Evolutionary conservation across 2,329 filamentous ascomycete genomes (phyloP).

Genomic region (Leptographium wingfieldii): DNA sequence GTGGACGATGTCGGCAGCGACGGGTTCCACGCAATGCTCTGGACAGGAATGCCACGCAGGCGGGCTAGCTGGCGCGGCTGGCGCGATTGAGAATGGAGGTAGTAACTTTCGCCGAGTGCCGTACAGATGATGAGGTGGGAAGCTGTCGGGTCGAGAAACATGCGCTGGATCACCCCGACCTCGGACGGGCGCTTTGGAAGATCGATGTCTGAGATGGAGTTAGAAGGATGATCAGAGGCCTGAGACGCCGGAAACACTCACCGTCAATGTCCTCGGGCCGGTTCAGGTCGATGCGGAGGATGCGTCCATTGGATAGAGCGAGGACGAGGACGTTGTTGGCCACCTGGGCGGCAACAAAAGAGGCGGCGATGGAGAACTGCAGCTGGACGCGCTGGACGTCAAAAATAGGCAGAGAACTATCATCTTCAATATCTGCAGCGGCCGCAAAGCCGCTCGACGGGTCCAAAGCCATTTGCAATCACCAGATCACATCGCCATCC

Average conservation of each 20-base stretch:
- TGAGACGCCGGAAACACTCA: conserved; percentile 21
- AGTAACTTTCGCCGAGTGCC: conserved; percentile 88
- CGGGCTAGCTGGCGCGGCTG: conserved; percentile 72
- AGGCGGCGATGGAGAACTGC: conserved; percentile 85
- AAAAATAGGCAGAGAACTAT: conserved; percentile 75
- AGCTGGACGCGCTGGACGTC: conserved; percentile 86
- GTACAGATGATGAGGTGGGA: conserved; percentile 90
- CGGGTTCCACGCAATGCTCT: conserved; percentile 90
- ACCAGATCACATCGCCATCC: neutral
- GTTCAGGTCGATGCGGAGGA: conserved; percentile 87
- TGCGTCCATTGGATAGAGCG: conserved; percentile 81
- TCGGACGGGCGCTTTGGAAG: conserved; percentile 87
- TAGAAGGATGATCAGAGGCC: no score
- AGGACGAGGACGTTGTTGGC: conserved; percentile 94
- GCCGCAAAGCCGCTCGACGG: conserved; percentile 59
- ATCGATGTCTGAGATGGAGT: conserved; percentile 64
- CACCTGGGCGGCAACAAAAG: conserved; percentile 93
- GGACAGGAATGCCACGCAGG: conserved; percentile 75
- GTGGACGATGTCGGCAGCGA: conserved; percentile 87
- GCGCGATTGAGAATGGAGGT: conserved; percentile 88
- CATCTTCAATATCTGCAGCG: conserved; percentile 20
- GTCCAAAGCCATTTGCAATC: conserved; percentile 37
- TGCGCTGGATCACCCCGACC: conserved; percentile 80
- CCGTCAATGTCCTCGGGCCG: conserved; percentile 91
- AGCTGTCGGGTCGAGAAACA: conserved; percentile 95